Base-by-base conservation (phyloP, 2,329 filamentous ascomycete genomes). In the Blumeria hordei region DNA sequence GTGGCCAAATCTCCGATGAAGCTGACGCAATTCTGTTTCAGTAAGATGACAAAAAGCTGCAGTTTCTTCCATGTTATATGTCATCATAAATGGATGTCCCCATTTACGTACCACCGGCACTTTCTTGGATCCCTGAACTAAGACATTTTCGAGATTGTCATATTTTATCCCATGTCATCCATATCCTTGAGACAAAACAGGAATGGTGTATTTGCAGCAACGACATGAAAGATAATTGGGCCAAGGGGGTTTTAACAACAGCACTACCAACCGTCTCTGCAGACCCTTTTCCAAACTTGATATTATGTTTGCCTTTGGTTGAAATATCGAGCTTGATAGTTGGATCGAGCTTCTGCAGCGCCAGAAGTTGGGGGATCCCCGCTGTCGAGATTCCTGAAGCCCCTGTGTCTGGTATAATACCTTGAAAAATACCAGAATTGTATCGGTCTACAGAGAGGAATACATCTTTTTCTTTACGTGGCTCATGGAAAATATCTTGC, bases 141-240 rank as follows among this genome's bases (percentile, higher is more conserved):
- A 35, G 16, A 37, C 21, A 44, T 55, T 43, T 21, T 12, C 45
- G 34, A 55, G 33, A 35, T 55, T 55, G 39, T 55, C 33, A 21
- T 34, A 45, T 21, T 41, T 52, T 10, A 55, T 53, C 35, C n/a
- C 50, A 55, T 52, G 6, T 37, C 12, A 36, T 55, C 37, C 50
- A 55, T 55, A 36, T 55, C 54, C 44, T 52, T n/a, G 32, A 55
- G 3, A 49, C 34, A 53, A 35, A 52, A 45, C 10, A 55, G 32
- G 41, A 55, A 55, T 16, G 39, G 47, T 6, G 37, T 55, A 14
- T 52, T 45, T 33, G n/a, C 18, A 36, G 34, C 9, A 2, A 55
- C 34, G 35, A 55, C 44, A 45, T 55, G 50, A 36, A 55, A 55
- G 37, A 41, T 28, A 41, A 55, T 51, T 34, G 16, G 11, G 3